Conservation (phyloP, 164 flowering plant species). For the Akebia trifoliata region DNA sequence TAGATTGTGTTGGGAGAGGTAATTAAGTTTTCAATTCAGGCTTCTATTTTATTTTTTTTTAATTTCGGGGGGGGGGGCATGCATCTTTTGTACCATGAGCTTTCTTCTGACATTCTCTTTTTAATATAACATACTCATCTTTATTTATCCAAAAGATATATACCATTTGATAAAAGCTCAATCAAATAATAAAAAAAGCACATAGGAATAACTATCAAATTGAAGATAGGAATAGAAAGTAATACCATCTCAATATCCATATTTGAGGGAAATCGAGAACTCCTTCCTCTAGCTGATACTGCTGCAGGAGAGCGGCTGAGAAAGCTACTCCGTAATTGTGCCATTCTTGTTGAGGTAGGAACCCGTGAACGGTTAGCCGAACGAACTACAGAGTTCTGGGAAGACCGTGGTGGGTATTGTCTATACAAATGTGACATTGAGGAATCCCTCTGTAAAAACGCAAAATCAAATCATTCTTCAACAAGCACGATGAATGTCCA, state of each 20-base stretch:
- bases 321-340: constrained; percentile 41
- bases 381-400: constrained; percentile 36
- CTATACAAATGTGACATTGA: constrained; percentile 27
- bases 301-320: constrained; percentile 27
- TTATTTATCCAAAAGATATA: background rate
- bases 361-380: constrained; percentile 36
- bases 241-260: constrained; percentile 82
- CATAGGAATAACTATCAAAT: background rate
- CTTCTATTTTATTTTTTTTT: background rate
- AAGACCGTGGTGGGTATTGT: constrained; percentile 27
- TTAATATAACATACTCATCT: background rate
- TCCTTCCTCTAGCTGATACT: constrained; percentile 25
- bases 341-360: constrained; percentile 38
- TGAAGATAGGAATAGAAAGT: background rate
- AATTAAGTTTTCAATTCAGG: background rate
- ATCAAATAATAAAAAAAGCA: background rate
- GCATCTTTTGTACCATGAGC: background rate
- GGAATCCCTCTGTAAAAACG: constrained; percentile 32
- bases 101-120: background rate
- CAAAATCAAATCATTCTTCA: background rate
- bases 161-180: background rate
- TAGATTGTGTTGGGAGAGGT: too few species aligned
- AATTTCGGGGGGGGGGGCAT: background rate
- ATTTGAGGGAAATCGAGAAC: constrained; percentile 45
- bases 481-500: too few species aligned